phyloP scores from a whole-genome alignment of 306 rosid species.

The Boehmeria nivea region DNA sequence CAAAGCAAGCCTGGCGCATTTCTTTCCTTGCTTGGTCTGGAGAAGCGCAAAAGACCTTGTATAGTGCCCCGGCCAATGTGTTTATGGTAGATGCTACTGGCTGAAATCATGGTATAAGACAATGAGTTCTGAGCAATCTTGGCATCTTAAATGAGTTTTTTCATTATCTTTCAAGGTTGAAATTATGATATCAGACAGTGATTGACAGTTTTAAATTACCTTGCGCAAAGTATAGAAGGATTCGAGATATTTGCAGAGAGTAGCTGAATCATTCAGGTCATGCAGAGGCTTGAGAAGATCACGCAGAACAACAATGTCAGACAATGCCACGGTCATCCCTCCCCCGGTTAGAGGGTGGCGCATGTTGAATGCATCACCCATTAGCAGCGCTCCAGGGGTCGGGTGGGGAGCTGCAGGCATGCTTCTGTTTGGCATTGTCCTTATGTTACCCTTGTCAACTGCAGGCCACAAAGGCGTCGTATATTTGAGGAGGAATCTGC shows the following conservation, averaged over 20 bases:
- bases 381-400: constrained; percentile 85
- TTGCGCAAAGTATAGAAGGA: constrained; percentile 83
- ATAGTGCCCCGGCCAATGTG: constrained; percentile 93
- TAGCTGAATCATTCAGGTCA: constrained; percentile 68
- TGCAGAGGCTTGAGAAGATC: constrained; percentile 76
- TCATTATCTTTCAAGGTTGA: too few relatives aligned
- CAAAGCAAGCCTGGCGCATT: constrained; percentile 97
- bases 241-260: constrained; percentile 80
- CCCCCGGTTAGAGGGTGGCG: constrained; percentile 97
- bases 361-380: constrained; percentile 99
- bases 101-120: constrained; percentile 27
- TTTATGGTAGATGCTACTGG: constrained; percentile 98
- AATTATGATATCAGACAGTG: constrained; percentile 5
- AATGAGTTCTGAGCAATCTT: too few relatives aligned
- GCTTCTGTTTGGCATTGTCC: constrained; percentile 98
- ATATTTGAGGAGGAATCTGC: constrained; percentile 75
- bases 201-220: constrained; percentile 28
- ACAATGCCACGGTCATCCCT: constrained; percentile 91
- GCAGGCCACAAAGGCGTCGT: constrained; percentile 75
- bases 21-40: constrained; percentile 89
- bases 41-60: constrained; percentile 88
- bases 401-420: constrained; percentile 93
- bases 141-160: too few relatives aligned
- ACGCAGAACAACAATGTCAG: constrained; percentile 82
- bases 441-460: constrained; percentile 64